A percentile compares a stretch with the other conserved stretches of the same genome.
These are phyloP conservation scores for Mucuna pruriens DNA, from an alignment of 306 rosid species.

Conservation along the genomic window DNA sequence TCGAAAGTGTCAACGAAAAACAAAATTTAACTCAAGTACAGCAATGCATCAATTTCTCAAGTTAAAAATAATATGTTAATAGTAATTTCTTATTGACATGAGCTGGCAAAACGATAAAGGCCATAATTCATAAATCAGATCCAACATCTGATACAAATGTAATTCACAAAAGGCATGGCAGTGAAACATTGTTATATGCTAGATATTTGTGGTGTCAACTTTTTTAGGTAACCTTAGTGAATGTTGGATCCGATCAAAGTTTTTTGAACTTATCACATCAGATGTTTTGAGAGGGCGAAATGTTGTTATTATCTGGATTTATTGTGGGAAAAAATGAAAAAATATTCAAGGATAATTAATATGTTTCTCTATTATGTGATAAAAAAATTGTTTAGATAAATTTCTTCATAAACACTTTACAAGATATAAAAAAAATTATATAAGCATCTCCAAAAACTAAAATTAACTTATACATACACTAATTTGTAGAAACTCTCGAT, in stretches of 20 bases:
- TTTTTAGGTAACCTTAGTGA: neutral
- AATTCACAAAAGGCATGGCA: neutral
- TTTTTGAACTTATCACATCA: neutral
- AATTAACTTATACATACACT: no score
- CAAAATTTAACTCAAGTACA: neutral
- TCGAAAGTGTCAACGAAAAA: conserved; percentile 17
- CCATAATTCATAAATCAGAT: neutral
- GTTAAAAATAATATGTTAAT: neutral
- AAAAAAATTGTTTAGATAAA: no score
- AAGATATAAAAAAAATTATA: no score
- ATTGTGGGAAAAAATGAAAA: neutral
- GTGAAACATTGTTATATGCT: neutral
- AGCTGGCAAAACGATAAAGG: neutral
- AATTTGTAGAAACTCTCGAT: no score
- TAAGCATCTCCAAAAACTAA: no score
- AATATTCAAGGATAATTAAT: conserved; percentile 9
- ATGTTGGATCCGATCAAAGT: conserved; percentile 2
- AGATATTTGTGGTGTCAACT: neutral
- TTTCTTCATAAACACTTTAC: no score
- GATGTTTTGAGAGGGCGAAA: neutral
- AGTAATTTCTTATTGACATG: neutral
- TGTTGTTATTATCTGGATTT: neutral
- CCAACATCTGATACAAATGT: conserved; percentile 20
- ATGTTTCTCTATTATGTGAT: neutral
- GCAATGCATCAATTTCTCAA: conserved; percentile 27